These are phyloP conservation scores for Colletotrichum chrysophilum DNA, from an alignment of 2,329 filamentous ascomycete species.

Conservation along the genomic window DNA sequence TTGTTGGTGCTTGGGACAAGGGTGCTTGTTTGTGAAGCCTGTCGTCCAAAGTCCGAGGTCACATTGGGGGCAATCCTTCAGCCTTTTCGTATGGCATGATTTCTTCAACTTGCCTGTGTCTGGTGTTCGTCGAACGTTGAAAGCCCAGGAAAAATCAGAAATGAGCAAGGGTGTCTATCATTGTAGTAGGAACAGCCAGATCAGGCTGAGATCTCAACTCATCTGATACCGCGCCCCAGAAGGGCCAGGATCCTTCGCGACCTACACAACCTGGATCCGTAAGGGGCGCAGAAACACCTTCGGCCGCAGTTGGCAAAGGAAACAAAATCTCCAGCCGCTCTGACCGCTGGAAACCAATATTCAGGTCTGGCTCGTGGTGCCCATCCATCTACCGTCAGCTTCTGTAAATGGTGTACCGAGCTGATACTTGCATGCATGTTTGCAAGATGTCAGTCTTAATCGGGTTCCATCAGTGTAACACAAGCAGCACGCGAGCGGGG, in stretches of 20 bases:
- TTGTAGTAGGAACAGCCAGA: not conserved
- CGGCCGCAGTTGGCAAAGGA: not conserved
- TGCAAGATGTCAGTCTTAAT: not conserved
- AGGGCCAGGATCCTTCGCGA: not conserved
- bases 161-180: not conserved
- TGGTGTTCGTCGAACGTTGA: not conserved
- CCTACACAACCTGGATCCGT: not conserved
- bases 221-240: not conserved
- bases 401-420: not conserved
- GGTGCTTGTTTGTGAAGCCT: not conserved
- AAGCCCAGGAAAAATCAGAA: not conserved
- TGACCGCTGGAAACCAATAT: not conserved
- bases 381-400: not conserved
- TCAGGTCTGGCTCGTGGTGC: not conserved
- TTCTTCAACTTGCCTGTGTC: not conserved
- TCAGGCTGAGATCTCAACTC: not conserved
- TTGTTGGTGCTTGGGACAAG: not conserved
- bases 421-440: not conserved
- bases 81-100: not conserved
- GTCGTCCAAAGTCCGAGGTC: not conserved
- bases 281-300: not conserved
- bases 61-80: not conserved
- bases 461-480: not conserved
- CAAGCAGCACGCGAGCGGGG: conserved; percentile 35
- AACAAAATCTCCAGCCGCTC: not conserved